phyloP scores from a whole-genome alignment of 1,284 basidiomycete genomes.

The Irpex sp. region DNA sequence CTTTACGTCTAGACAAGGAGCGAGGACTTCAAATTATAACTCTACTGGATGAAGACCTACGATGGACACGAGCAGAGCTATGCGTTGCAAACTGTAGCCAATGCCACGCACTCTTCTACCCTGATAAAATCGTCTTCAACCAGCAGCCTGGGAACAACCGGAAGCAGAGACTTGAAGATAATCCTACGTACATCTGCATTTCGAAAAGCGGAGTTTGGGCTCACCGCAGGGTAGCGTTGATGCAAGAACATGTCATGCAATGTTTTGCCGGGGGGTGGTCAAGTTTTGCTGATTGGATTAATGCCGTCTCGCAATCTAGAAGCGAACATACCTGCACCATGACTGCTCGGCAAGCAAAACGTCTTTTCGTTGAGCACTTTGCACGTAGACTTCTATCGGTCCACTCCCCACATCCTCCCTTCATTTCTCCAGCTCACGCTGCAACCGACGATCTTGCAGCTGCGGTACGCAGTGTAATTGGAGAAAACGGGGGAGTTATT shows the following conservation, averaged over 20 bases:
- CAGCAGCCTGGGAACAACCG: background rate
- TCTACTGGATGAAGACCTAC: background rate
- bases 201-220: slow-evolving; percentile 5
- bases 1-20: background rate
- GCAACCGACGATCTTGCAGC: background rate
- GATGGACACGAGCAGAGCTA: background rate
- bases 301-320: background rate
- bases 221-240: background rate
- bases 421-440: background rate
- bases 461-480: background rate
- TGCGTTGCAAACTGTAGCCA: background rate
- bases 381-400: background rate
- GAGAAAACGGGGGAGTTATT: background rate
- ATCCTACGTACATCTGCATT: background rate
- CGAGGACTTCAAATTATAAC: background rate
- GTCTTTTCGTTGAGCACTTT: slow-evolving; percentile 7
- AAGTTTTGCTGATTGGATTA: slow-evolving; percentile 1
- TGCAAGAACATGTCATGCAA: background rate
- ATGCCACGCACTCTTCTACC: slow-evolving; percentile 2
- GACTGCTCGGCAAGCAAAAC: slow-evolving; percentile 1
- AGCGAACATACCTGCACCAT: background rate
- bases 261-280: background rate
- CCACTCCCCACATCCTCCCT: background rate
- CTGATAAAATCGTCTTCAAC: background rate
- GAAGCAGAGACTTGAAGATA: background rate